phyloP scores from a whole-genome alignment of 352 stramenopile species.

The Albugo laibachii region DNA sequence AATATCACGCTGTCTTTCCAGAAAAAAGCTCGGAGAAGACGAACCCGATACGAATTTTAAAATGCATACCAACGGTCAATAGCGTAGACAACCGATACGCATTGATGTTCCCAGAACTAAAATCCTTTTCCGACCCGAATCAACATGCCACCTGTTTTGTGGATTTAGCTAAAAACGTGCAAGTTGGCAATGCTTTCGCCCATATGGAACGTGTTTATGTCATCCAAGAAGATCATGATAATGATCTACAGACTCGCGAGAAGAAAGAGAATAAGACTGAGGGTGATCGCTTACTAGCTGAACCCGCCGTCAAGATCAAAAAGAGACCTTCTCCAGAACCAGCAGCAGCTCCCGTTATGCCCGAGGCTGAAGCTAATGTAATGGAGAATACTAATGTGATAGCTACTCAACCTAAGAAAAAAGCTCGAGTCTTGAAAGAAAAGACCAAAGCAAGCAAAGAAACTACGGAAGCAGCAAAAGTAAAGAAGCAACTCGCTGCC shows the following conservation, averaged over 20 bases:
- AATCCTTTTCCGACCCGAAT: conserved; percentile 1
- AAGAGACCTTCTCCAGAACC: conserved; percentile 2
- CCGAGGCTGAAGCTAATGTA: conserved; percentile 1
- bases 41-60: conserved; percentile 37
- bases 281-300: too few relatives aligned
- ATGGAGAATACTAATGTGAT: too few relatives aligned
- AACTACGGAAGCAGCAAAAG: not conserved
- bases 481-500: not conserved
- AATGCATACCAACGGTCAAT: conserved; percentile 32
- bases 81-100: conserved; percentile 19
- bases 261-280: too few relatives aligned
- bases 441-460: conserved; percentile 1
- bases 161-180: conserved; percentile 58
- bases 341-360: conserved; percentile 1
- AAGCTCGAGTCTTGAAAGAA: too few relatives aligned
- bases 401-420: too few relatives aligned
- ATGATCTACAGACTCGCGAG: not conserved
- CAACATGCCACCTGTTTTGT: conserved; percentile 20
- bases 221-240: not conserved
- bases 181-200: conserved; percentile 48
- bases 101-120: conserved; percentile 3
- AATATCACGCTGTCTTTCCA: conserved; percentile 45
- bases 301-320: too few relatives aligned
- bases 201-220: conserved; percentile 72
- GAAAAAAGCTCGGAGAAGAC: conserved; percentile 18